Percentiles rank a stretch among this genome's conserved stretches.
Conservation (phyloP, 2,329 filamentous ascomycete genomes). For the Emergomyces africanus region DNA sequence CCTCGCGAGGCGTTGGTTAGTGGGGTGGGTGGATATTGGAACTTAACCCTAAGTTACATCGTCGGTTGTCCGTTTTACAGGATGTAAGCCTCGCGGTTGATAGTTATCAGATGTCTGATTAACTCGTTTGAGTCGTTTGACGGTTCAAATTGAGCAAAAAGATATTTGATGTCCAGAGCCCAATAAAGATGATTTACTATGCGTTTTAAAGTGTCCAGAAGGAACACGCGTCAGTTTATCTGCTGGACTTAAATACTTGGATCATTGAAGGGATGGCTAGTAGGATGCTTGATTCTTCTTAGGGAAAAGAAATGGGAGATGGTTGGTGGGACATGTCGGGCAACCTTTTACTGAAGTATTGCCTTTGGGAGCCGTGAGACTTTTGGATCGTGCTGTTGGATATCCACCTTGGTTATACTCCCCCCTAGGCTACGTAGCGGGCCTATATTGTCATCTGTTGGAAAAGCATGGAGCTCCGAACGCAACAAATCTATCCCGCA, state of each 20-base stretch:
- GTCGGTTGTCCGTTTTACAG: slow-evolving; percentile 45
- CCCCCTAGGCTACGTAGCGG: slow-evolving; percentile 6
- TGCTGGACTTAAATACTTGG: slow-evolving; percentile 45
- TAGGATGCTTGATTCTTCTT: slow-evolving; percentile 26
- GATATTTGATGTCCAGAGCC: slow-evolving; percentile 34
- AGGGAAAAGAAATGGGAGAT: slow-evolving; percentile 32
- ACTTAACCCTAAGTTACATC: slow-evolving; percentile 87
- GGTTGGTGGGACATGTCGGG: slow-evolving; percentile 39
- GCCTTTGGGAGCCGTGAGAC: slow-evolving; percentile 36
- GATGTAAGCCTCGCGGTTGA: slow-evolving; percentile 52
- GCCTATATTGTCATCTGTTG: slow-evolving; percentile 13
- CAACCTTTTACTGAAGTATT: slow-evolving; percentile 31
- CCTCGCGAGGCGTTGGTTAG: slow-evolving; percentile 25
- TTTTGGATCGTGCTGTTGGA: slow-evolving; percentile 8
- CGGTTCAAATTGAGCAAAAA: slow-evolving; percentile 22
- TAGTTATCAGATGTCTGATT: slow-evolving; percentile 60
- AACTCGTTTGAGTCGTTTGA: slow-evolving; percentile 33
- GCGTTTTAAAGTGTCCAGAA: slow-evolving; percentile 29
- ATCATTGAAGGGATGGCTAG: slow-evolving; percentile 46
- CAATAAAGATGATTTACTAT: slow-evolving; percentile 34
- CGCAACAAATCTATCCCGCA: slow-evolving; percentile 17
- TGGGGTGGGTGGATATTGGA: slow-evolving; percentile 57
- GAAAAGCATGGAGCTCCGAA: slow-evolving; percentile 19
- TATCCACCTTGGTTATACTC: not conserved
- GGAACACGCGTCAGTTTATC: slow-evolving; percentile 42